Base-by-base conservation (phyloP, 352 stramenopile species). In the Pythium rishiriense region DNA sequence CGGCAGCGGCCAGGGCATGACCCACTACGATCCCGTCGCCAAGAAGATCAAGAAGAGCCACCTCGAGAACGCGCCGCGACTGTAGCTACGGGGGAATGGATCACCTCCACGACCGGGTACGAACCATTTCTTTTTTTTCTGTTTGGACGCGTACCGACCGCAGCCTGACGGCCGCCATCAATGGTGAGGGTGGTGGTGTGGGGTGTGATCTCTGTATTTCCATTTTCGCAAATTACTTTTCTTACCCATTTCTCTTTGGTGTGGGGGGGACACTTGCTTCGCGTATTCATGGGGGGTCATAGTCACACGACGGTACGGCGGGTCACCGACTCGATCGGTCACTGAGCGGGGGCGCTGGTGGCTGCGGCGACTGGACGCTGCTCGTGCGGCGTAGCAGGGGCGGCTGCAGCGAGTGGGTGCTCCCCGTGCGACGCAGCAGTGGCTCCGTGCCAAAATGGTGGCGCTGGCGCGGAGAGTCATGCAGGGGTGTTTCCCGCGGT, bases 1-100 rank as follows among this genome's bases (percentile, higher is more conserved):
- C 2, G 89, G 89, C 26, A 96, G 87, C 35, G 90, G 89, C 0
- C 84, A 95, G 54, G 90, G 83, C 55, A 95, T 97, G 79, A 97
- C 90, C 11, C 71, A 72, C 28, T 96, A 83, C 60, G 64, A 85
- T 22, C 79, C 93, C 43, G 47, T 24, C 10, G 69, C 79, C 41
- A 93, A 93, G 74, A 94, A 92, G 48, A n/a, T 73, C 14, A 94
- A 91, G 56, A 73, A 49, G 25, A 65, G 57, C 37, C 51, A 64
- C 33, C 24, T 66, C 25, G 47, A 29, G 6, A 67, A 28, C 19
- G 58, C 52, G 9, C 64, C 64, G 45, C 64, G 64, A 43, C 22
- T 70, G 49, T 70, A 62, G 25, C n/a, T n/a, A n/a, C n/a, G n/a
- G n/a, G n/a, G 29, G 35, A 46, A 1, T 17, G 21, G 11, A 3